phyloP scores from a whole-genome alignment of 345 rosid species.

The Acer campestre region DNA sequence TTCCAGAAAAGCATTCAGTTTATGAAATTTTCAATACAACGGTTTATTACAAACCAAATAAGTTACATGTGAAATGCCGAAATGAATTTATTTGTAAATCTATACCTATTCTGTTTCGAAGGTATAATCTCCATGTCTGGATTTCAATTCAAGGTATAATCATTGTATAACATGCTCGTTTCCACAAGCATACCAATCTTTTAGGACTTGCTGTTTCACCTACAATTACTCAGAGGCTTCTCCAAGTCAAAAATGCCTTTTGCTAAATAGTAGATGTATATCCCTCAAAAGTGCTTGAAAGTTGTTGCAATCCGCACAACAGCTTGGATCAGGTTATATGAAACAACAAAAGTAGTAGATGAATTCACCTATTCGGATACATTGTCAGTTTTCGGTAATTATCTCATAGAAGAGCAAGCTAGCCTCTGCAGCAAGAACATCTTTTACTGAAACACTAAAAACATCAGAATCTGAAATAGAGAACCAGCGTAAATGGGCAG shows the following conservation, averaged over 20 bases:
- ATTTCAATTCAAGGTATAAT: background rate
- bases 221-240: background rate
- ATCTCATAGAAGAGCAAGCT: slow-evolving; percentile 87
- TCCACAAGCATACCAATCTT: background rate
- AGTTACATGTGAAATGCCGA: background rate
- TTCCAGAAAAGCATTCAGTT: background rate
- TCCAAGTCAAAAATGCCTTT: background rate
- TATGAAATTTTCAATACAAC: background rate
- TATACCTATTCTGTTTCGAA: background rate
- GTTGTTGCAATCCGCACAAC: background rate
- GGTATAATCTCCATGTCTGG: background rate
- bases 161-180: background rate
- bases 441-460: slow-evolving; percentile 53
- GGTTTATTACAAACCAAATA: background rate
- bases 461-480: slow-evolving; percentile 82
- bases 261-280: background rate
- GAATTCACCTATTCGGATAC: background rate
- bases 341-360: background rate
- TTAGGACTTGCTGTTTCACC: background rate
- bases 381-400: slow-evolving; percentile 29
- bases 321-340: background rate
- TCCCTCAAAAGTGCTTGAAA: background rate
- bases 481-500: slow-evolving; percentile 54
- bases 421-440: slow-evolving; percentile 81
- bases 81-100: background rate